Evolutionary conservation across 306 rosid species (phyloP).

Genomic region (Crotalaria pallida): DNA sequence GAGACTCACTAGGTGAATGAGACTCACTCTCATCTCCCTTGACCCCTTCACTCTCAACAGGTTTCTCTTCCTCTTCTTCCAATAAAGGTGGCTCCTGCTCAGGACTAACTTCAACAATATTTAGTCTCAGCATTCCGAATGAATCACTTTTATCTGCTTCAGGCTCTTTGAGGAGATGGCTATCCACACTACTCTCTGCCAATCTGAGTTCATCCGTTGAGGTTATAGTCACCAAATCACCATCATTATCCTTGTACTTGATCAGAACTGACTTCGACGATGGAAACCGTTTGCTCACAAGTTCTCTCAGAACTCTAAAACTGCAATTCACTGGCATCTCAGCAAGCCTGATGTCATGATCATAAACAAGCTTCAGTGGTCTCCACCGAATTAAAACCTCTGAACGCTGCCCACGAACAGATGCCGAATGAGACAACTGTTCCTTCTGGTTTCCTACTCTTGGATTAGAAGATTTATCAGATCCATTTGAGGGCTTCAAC

Average conservation of each 20-base stretch:
- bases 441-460: slow-evolving; percentile 46
- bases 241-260: slow-evolving; percentile 68
- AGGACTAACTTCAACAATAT: slow-evolving; percentile 65
- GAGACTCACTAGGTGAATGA: slow-evolving; percentile 57
- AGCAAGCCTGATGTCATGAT: slow-evolving; percentile 90
- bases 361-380: slow-evolving; percentile 27
- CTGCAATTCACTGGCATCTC: slow-evolving; percentile 53
- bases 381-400: slow-evolving; percentile 51
- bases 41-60: slow-evolving; percentile 37
- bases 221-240: slow-evolving; percentile 66
- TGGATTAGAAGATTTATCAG: slow-evolving; percentile 30
- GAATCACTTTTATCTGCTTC: slow-evolving; percentile 53
- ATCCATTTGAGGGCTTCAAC: slow-evolving; percentile 62
- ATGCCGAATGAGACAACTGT: slow-evolving; percentile 27
- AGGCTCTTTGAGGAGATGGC: slow-evolving; percentile 41
- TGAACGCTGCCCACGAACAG: slow-evolving; percentile 22
- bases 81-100: slow-evolving; percentile 88
- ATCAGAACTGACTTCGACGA: slow-evolving; percentile 65
- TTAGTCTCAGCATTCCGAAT: slow-evolving; percentile 68
- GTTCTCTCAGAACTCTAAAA: slow-evolving; percentile 50
- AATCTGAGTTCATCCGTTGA: slow-evolving; percentile 68
- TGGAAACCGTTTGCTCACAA: slow-evolving; percentile 57
- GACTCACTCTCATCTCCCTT: slow-evolving; percentile 64
- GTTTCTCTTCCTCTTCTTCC: slow-evolving; percentile 86
- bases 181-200: slow-evolving; percentile 79